These are phyloP conservation scores for Penicillium italicum DNA, from an alignment of 2,329 filamentous ascomycete genomes.

Conservation along the genomic window DNA sequence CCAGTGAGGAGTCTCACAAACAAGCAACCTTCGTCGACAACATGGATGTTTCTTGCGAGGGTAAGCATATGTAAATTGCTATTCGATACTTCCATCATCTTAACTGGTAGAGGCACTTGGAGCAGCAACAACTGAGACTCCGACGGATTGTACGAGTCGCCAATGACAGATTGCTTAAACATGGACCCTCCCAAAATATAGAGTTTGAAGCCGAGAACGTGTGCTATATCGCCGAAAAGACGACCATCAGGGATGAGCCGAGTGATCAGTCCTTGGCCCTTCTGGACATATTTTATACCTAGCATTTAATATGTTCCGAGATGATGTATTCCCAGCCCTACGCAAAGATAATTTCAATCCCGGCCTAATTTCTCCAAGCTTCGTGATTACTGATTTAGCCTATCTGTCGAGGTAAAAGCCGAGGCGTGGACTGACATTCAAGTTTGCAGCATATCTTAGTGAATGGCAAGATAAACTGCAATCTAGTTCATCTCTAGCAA, in stretches of 20 bases:
- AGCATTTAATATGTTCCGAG: not conserved
- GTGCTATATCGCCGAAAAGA: not conserved
- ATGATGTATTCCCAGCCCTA: not conserved
- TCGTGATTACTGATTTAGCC: not conserved
- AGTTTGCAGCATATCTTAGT: not conserved
- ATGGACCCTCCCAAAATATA: not conserved
- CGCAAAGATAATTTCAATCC: not conserved
- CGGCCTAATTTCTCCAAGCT: not conserved
- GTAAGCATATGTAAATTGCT: not conserved
- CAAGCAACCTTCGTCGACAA: too few relatives aligned
- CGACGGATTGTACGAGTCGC: not conserved
- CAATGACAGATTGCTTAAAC: conserved; percentile 1
- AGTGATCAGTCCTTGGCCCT: not conserved
- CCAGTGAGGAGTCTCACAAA: not conserved
- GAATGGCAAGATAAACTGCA: not conserved
- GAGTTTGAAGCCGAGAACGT: conserved; percentile 2
- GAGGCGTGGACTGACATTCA: not conserved
- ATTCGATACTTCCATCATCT: too few relatives aligned
- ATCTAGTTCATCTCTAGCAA: not conserved
- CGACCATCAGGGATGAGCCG: not conserved
- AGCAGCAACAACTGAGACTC: not conserved
- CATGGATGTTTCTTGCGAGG: not conserved
- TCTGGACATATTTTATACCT: not conserved
- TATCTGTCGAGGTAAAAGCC: not conserved
- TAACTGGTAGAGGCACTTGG: not conserved